Evolutionary conservation across 139 green algal genomes (phyloP), one percentile per base, ranked within the genome.

Genomic region (Micromonas commoda): DNA sequence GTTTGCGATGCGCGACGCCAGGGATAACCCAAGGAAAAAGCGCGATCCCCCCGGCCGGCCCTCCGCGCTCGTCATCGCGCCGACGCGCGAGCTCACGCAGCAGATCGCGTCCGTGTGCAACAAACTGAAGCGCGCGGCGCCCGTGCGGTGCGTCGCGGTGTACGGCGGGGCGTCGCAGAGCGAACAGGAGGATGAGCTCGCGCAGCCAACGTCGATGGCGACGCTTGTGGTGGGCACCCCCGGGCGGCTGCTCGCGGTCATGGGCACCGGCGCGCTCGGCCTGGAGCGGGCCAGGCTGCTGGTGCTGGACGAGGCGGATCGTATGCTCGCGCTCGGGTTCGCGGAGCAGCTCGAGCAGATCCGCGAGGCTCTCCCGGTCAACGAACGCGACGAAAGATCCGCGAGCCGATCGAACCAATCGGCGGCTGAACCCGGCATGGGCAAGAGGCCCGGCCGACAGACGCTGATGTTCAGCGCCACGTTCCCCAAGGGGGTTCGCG

Each of bases 381-480:
- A 73, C 24, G 1, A 31, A 9, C 77, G 3, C 19, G 38, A 39
- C 9, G 37, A 71, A 37, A 31, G n/a, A n/a, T n/a, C n/a, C n/a
- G n/a, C n/a, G n/a, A n/a, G n/a, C n/a, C n/a, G n/a, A n/a, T n/a
- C n/a, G n/a, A n/a, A n/a, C n/a, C n/a, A n/a, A n/a, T n/a, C n/a
- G n/a, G n/a, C n/a, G n/a, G n/a, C n/a, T n/a, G n/a, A n/a, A n/a
- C 9, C 45, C 45, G 45, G 45, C 9, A 9, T 57, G 9, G 45
- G 45, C 9, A 23, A 9, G 45, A 57, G 45, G 45, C 45, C 45
- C 23, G 69, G 37, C 64, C 85, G 92, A 3, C 93, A 98, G 87
- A 98, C 92, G 33, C 86, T 97, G 87, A 86, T 98, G 45, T 98
- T 98, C 88, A 89, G 76, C 37, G 93, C 93, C 34, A 98, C 93